A percentile compares a stretch with the other conserved stretches of the same genome.
Conservation (phyloP, 2,329 filamentous ascomycete genomes). For the Aspergillus novoparasiticus region DNA sequence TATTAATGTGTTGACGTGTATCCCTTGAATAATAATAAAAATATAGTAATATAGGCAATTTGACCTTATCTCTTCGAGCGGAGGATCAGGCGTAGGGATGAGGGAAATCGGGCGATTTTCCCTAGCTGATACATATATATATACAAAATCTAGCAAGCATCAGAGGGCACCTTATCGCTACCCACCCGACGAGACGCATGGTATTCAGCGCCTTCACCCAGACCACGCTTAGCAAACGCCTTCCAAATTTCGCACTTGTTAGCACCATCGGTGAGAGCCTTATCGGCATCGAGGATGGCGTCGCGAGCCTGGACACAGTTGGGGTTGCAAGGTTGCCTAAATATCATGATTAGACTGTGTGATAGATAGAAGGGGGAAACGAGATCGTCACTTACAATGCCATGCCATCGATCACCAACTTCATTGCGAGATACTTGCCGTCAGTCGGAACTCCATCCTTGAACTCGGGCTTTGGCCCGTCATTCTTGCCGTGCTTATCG, state of each 20-base stretch:
- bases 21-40: no score
- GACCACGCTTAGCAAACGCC: constrained; percentile 18
- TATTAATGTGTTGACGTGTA: no score
- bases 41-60: no score
- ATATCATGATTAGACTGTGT: not conserved
- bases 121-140: no score
- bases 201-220: constrained; percentile 12
- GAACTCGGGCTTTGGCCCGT: constrained; percentile 7
- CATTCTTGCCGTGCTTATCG: constrained; percentile 20
- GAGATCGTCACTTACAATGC: constrained; percentile 13
- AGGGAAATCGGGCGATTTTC: no score
- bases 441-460: constrained; percentile 12
- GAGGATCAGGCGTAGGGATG: no score
- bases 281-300: constrained; percentile 20
- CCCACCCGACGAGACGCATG: not conserved
- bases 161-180: constrained; percentile 5
- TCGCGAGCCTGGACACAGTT: constrained; percentile 19
- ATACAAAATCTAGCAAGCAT: not conserved
- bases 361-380: no score
- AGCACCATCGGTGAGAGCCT: constrained; percentile 11
- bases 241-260: constrained; percentile 22
- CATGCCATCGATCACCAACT: constrained; percentile 20
- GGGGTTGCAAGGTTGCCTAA: constrained; percentile 22
- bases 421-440: constrained; percentile 20
- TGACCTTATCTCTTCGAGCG: no score